These are phyloP conservation scores for Mikania micrantha DNA, from an alignment of 129 eudicot genomes.

Conservation along the genomic window DNA sequence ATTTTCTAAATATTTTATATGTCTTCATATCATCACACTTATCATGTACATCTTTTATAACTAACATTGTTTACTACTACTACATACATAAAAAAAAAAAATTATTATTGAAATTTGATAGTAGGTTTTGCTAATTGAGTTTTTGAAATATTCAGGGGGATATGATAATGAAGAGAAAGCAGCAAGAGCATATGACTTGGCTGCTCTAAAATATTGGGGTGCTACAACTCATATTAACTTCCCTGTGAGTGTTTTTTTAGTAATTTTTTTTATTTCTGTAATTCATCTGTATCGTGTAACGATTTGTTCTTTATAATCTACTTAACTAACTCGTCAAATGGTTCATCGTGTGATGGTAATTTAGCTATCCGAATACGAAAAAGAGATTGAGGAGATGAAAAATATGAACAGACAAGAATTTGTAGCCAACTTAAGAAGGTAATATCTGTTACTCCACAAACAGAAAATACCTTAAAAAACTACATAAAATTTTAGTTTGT, in stretches of 20 bases:
- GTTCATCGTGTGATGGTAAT: not conserved
- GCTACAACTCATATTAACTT: slow-evolving; percentile 81
- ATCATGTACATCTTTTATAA: not conserved
- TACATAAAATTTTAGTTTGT: not conserved
- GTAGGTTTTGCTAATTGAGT: not conserved
- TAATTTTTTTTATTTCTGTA: not conserved
- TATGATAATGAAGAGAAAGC: slow-evolving; percentile 98
- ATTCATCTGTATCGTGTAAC: not conserved
- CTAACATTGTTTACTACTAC: not conserved
- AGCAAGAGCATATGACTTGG: slow-evolving; percentile 90
- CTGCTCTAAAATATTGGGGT: slow-evolving; percentile 96
- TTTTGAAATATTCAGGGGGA: slow-evolving; percentile 51
- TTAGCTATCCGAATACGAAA: slow-evolving; percentile 63
- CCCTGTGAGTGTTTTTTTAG: slow-evolving; percentile 55
- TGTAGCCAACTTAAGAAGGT: slow-evolving; percentile 94
- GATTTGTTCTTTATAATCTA: not conserved
- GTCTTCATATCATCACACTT: no score
- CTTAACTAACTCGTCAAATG: not conserved
- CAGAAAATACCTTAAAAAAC: not conserved
- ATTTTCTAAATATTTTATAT: no score
- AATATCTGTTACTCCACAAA: not conserved
- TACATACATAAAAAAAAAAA: no score
- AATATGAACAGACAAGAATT: slow-evolving; percentile 85
- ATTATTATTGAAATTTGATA: not conserved
- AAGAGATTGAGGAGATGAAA: slow-evolving; percentile 84